Evolutionary conservation across 805 yeast species (phyloP), one percentile per base, ranked within the genome.

Genomic region (Scheffersomyces coipomensis): DNA sequence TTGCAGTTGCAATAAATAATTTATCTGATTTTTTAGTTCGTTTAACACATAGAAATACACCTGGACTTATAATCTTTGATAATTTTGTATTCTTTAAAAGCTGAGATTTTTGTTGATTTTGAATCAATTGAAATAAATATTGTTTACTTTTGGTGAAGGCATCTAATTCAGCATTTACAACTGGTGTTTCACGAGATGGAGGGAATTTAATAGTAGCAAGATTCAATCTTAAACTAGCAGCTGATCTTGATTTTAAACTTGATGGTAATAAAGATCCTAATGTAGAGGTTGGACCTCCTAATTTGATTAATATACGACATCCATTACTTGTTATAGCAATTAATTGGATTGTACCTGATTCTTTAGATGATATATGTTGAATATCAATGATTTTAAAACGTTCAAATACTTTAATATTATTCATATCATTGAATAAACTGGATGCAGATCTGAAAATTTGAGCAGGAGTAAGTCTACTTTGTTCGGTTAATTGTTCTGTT

Each of bases 291-390:
- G 53, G 42, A n/a, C 55, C 43, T 32, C 86, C 79, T 22, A 69
- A 48, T 46, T 81, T 76, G 36, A 83, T 59, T 44, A 78, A 82
- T 19, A 89, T 68, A 48, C 97, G 76, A 49, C 87, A 85, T n/a
- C 97, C 97, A 45, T 81, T 84, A 34, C 79, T 71, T 0, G 96
- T 87, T 12, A 86, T 73, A 0, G 95, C 95, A 35, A 89, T 81
- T 38, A 89, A 64, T 53, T 79, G 88, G 18, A 88, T 66, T 37
- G 82, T 81, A 22, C 76, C 66, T 31, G 88, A 84, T 58, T 88
- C 96, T 16, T 62, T 56, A 35, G 71, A 78, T 3, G 82, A 61
- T 9, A 86, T 77, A n/a, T 78, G 72, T 44, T 76, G 78, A 38
- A 85, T 74, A 48, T 76, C 79, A 18, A 84, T 78, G 31, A 89